These are phyloP conservation scores for Saksenaea vasiformis DNA, from an alignment of 371 early-diverging fungal species.

Conservation along the genomic window DNA sequence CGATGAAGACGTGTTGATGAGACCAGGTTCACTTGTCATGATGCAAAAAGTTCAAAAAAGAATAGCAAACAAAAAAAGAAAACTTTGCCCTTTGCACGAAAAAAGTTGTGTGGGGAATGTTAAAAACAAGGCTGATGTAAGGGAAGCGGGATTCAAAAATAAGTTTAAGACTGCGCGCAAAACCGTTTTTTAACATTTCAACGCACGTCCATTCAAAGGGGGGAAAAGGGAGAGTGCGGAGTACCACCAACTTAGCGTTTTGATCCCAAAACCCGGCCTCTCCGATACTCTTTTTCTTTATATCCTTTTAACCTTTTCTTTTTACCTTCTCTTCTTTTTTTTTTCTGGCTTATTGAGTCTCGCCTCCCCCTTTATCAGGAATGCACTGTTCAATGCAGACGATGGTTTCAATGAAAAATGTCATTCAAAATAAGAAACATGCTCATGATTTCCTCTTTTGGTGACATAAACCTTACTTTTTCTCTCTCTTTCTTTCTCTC, in stretches of 20 bases:
- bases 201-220: background rate
- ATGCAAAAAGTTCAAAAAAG: conserved; percentile 12
- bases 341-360: too few species aligned
- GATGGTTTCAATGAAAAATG: background rate
- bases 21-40: conserved; percentile 22
- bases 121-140: conserved; percentile 2
- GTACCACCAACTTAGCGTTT: background rate
- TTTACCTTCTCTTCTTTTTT: background rate
- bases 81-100: background rate
- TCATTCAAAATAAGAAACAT: conserved; percentile 6
- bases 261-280: background rate
- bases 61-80: conserved; percentile 10
- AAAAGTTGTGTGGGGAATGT: conserved; percentile 22
- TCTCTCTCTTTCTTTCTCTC: background rate
- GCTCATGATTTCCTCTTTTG: background rate
- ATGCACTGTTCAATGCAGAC: background rate
- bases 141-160: background rate
- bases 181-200: background rate
- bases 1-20: conserved; percentile 16
- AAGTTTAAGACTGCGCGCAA: conserved; percentile 1
- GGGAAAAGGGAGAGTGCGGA: background rate
- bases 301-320: too few species aligned
- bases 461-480: background rate
- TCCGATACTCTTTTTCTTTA: background rate
- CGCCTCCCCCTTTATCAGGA: too few species aligned